These are phyloP conservation scores for Mycena olivaceomarginata DNA, from an alignment of 768 basidiomycete genomes.

Conservation along the genomic window DNA sequence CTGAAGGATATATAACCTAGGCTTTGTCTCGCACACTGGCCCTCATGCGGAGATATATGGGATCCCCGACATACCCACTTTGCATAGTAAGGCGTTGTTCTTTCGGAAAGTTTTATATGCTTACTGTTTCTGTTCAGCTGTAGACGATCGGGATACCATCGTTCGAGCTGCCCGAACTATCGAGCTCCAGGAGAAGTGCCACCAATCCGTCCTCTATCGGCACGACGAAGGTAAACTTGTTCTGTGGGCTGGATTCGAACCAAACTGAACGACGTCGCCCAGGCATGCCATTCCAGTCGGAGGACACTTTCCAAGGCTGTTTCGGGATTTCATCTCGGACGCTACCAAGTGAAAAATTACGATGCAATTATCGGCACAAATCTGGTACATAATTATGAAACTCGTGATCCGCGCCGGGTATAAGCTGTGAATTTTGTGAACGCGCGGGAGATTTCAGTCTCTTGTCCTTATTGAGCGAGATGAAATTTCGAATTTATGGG, in stretches of 20 bases:
- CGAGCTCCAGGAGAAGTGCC: conserved; percentile 45
- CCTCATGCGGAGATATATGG: conserved; percentile 49
- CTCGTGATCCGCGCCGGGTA: too few species aligned
- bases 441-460: too few species aligned
- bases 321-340: conserved; percentile 45
- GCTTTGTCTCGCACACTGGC: conserved; percentile 43
- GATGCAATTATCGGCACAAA: neutral
- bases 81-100: conserved; percentile 41
- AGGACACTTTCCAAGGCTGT: conserved; percentile 39
- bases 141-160: conserved; percentile 44
- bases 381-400: too few species aligned
- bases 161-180: conserved; percentile 43
- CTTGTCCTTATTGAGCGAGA: too few species aligned
- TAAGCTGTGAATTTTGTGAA: too few species aligned
- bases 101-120: neutral
- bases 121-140: conserved; percentile 28
- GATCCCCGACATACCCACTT: conserved; percentile 45
- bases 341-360: conserved; percentile 26
- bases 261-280: neutral
- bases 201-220: conserved; percentile 36
- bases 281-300: conserved; percentile 46
- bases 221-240: conserved; percentile 45
- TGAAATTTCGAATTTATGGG: too few species aligned
- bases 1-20: conserved; percentile 9
- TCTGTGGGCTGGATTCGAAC: neutral